Percentiles rank a stretch among this genome's conserved stretches.
Evolutionary conservation across 768 basidiomycete genomes (phyloP).

Genomic region (Lanmaoa rubissima): DNA sequence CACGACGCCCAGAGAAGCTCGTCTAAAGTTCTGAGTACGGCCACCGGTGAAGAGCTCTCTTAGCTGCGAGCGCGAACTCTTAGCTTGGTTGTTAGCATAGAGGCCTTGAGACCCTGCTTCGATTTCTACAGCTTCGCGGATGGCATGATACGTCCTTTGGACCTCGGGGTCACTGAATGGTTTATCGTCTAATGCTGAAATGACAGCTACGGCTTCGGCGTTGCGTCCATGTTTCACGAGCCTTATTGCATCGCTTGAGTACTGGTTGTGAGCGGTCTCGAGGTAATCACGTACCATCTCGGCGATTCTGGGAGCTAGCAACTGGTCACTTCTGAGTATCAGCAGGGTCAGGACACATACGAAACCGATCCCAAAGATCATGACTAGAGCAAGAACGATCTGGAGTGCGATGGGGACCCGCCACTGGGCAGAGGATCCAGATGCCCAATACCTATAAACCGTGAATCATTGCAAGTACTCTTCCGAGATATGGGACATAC

Average conservation of each 20-base stretch:
- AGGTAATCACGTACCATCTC: slow-evolving; percentile 40
- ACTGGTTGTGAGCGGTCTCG: neutral
- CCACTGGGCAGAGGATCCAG: slow-evolving; percentile 55
- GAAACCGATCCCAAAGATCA: slow-evolving; percentile 45
- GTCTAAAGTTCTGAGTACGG: slow-evolving; percentile 58
- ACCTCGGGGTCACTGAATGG: slow-evolving; percentile 45
- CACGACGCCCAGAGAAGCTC: slow-evolving; percentile 52
- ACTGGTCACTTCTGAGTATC: neutral
- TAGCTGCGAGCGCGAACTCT: slow-evolving; percentile 31
- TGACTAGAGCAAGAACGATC: slow-evolving; percentile 52
- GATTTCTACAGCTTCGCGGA: slow-evolving; percentile 49
- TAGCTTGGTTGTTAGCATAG: neutral
- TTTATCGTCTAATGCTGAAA: slow-evolving; percentile 59
- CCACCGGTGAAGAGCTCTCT: slow-evolving; percentile 56
- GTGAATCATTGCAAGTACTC: neutral
- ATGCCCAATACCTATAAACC: slow-evolving; percentile 47
- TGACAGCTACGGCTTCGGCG: slow-evolving; percentile 57
- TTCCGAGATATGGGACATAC: slow-evolving; percentile 30
- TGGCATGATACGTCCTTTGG: slow-evolving; percentile 51
- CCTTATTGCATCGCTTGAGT: slow-evolving; percentile 31
- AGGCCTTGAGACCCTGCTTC: slow-evolving; percentile 29
- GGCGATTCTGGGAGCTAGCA: slow-evolving; percentile 57
- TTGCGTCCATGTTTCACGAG: slow-evolving; percentile 53
- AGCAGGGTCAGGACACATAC: slow-evolving; percentile 33
- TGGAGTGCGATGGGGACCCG: slow-evolving; percentile 62